phyloP scores from a whole-genome alignment of 306 rosid species.

The Quercus robur region DNA sequence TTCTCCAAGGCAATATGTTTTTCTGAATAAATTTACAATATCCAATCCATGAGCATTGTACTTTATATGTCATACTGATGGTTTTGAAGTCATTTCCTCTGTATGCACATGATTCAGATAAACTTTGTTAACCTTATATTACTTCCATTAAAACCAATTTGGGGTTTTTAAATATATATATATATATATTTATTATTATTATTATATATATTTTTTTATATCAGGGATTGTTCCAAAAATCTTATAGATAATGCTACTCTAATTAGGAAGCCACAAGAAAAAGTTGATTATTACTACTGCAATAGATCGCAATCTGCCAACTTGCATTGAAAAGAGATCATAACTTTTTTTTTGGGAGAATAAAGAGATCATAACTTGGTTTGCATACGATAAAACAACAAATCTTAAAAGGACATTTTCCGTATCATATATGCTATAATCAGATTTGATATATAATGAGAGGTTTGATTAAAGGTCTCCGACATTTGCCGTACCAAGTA shows the following conservation, averaged over 20 bases:
- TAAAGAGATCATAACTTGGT: background rate
- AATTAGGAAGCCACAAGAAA: conserved; percentile 15
- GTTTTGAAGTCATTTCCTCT: conserved; percentile 2
- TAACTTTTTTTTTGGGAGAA: background rate
- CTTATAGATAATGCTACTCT: conserved; percentile 18
- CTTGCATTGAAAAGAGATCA: conserved; percentile 27
- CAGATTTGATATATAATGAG: background rate
- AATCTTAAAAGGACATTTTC: conserved; percentile 6
- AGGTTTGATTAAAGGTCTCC: background rate
- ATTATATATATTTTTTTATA: background rate
- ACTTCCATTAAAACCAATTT: background rate
- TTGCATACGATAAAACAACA: background rate
- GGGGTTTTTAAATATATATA: background rate
- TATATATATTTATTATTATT: too few relatives aligned
- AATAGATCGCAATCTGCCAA: conserved; percentile 29
- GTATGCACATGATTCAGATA: background rate
- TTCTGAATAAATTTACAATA: background rate
- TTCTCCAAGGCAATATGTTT: background rate
- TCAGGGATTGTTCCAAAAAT: conserved; percentile 10
- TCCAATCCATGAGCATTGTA: background rate
- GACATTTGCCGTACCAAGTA: too few relatives aligned
- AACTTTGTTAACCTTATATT: conserved; percentile 6
- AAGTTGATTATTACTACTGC: background rate
- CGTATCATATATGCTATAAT: background rate
- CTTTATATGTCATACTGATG: background rate